Evolutionary conservation across 352 stramenopile genomes (phyloP), one percentile per base, ranked within the genome.

Genomic region (Peronospora tabacina): DNA sequence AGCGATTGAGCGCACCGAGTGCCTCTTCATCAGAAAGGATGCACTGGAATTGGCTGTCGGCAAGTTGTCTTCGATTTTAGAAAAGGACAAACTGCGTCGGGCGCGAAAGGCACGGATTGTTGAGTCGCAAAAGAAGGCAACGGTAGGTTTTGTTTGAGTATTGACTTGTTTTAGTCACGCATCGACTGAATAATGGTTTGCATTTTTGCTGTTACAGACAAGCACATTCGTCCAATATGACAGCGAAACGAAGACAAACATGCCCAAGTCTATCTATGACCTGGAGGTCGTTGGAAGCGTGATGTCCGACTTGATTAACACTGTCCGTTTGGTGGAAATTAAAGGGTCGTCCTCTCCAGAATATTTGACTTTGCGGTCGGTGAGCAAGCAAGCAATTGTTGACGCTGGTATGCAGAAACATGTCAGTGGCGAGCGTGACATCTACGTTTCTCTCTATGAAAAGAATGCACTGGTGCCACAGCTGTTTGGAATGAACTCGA

Each of bases 341-440:
- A 88, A 89, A 40, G 68, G 59, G 2, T 66, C 62, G 7, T 82
- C 72, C 7, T 65, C 75, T 20, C 59, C 68, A 20, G 33, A 53
- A 9, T 84, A 85, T 44, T 72, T 90, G 50, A 94, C 82, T 12
- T 58, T 94, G 35, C 72, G 81, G 0, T 84, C 74, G 9, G 79
- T 85, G 22, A 87, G 75, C 64, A 91, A 91, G 50, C 80, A 89
- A 52, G 79, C 75, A 8, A 83, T 90, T 26, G 68, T 85, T 20
- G 72, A 89, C n/a, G 68, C 72, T 16, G 72, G 80, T 32, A 85
- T 90, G 70, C 79, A 94, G 48, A 87, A 77, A n/a, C 80, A 91
- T 35, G 58, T 94, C 6, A 73, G 70, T 7, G 80, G 76, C 6
- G 82, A 94, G 49, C 75, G 81, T 34, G 82, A 94, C 47, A 90